phyloP scores from a whole-genome alignment of 768 basidiomycete species.

The Coprinopsis sp. region DNA sequence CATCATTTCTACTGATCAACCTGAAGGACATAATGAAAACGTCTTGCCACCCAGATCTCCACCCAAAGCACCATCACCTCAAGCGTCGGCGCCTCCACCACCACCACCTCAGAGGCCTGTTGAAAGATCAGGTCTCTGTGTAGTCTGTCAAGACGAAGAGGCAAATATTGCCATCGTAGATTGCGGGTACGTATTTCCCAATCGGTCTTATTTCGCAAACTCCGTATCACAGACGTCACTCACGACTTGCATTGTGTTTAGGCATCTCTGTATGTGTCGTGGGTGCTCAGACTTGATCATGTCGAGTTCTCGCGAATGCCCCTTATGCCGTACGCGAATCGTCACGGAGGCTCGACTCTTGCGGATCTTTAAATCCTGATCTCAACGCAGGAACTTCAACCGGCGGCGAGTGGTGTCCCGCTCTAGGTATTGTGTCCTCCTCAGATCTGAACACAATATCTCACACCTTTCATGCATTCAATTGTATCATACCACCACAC shows the following conservation, averaged over 20 bases:
- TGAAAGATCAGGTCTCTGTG: constrained; percentile 77
- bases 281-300: constrained; percentile 76
- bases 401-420: not conserved
- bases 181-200: constrained; percentile 66
- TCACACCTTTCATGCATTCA: too few species aligned
- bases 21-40: not conserved
- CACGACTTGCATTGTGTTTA: constrained; percentile 21
- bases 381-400: too few species aligned
- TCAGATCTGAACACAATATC: not conserved
- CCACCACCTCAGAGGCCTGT: constrained; percentile 36
- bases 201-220: constrained; percentile 1
- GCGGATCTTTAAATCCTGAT: constrained; percentile 61
- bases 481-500: too few species aligned
- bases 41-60: not conserved
- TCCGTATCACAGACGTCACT: not conserved
- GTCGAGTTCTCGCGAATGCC: constrained; percentile 79
- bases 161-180: constrained; percentile 92
- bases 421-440: not conserved
- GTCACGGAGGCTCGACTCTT: constrained; percentile 78
- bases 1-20: not conserved
- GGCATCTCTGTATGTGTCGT: constrained; percentile 80
- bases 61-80: constrained; percentile 14
- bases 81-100: constrained; percentile 24
- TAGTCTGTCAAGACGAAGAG: constrained; percentile 92
- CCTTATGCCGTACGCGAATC: constrained; percentile 84